Conservation (phyloP, 208 protist genomes). For the Acanthamoeba healyi region DNA sequence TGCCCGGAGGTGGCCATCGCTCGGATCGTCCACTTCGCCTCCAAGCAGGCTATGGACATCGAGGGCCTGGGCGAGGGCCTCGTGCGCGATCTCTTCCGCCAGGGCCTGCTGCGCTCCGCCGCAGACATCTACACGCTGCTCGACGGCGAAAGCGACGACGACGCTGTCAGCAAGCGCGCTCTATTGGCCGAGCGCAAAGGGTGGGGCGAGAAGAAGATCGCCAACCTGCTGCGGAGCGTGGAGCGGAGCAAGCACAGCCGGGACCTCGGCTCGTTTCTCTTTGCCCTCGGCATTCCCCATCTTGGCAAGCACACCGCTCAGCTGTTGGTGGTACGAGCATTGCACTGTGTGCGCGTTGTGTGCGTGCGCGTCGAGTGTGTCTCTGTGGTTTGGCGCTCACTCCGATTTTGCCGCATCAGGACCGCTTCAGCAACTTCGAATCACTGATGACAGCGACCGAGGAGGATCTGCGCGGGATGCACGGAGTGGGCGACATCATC, state of each 20-base stretch:
- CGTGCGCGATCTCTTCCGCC: constrained; percentile 22
- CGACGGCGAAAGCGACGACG: background rate
- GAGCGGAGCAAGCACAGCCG: constrained; percentile 56
- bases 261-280: constrained; percentile 51
- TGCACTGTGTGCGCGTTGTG: background rate
- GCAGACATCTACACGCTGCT: constrained; percentile 2
- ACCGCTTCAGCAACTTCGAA: background rate
- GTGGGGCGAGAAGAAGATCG: constrained; percentile 74
- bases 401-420: background rate
- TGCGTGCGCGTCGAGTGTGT: background rate
- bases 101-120: background rate
- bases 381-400: background rate
- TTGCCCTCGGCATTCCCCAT: constrained; percentile 76
- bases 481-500: constrained; percentile 55
- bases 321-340: constrained; percentile 15
- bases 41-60: constrained; percentile 79
- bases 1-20: constrained; percentile 61
- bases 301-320: constrained; percentile 72
- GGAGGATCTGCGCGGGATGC: constrained; percentile 35
- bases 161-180: background rate
- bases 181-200: constrained; percentile 51
- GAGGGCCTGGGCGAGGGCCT: constrained; percentile 71
- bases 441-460: background rate
- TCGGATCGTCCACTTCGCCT: constrained; percentile 67
- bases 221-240: constrained; percentile 76